Percentiles rank a stretch among this genome's conserved stretches.
Evolutionary conservation across 1,284 basidiomycete species (phyloP).

Genomic region (Trametes versicolor): DNA sequence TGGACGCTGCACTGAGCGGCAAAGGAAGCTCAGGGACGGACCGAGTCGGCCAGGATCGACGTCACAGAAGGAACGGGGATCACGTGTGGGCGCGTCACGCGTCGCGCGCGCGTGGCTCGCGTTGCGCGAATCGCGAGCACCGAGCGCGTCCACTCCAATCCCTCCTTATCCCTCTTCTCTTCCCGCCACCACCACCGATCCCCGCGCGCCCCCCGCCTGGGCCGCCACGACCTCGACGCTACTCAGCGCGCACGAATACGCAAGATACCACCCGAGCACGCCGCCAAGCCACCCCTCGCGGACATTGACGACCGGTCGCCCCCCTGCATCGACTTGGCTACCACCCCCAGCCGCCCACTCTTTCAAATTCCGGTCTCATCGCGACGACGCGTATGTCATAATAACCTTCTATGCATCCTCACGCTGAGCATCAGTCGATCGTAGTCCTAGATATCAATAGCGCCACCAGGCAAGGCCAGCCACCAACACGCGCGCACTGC

Average conservation of each 20-base stretch:
- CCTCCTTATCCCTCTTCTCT: constrained; percentile 4
- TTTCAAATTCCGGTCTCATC: too few relatives aligned
- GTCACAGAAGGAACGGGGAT: constrained; percentile 1
- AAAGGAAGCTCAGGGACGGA: background rate
- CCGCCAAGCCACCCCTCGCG: background rate
- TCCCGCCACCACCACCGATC: constrained; percentile 3
- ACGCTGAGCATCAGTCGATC: background rate
- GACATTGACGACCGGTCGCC: constrained; percentile 6
- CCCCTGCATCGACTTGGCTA: background rate
- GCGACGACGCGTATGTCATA: background rate
- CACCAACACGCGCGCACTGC: background rate
- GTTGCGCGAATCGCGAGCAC: constrained; percentile 4
- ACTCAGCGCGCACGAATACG: background rate
- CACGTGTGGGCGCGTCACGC: constrained; percentile 27
- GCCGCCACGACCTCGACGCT: constrained; percentile 1
- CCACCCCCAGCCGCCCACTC: background rate
- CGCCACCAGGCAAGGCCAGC: constrained; percentile 2
- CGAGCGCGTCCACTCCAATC: constrained; percentile 22
- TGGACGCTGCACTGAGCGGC: background rate
- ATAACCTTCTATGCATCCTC: background rate
- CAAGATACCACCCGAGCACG: background rate
- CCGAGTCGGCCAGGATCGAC: background rate
- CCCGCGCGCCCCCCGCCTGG: constrained; percentile 2
- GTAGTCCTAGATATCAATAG: background rate
- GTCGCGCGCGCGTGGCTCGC: constrained; percentile 25